These are phyloP conservation scores for Pontederia paniculata DNA, from an alignment of 176 grass and related monocot species.

Conservation along the genomic window DNA sequence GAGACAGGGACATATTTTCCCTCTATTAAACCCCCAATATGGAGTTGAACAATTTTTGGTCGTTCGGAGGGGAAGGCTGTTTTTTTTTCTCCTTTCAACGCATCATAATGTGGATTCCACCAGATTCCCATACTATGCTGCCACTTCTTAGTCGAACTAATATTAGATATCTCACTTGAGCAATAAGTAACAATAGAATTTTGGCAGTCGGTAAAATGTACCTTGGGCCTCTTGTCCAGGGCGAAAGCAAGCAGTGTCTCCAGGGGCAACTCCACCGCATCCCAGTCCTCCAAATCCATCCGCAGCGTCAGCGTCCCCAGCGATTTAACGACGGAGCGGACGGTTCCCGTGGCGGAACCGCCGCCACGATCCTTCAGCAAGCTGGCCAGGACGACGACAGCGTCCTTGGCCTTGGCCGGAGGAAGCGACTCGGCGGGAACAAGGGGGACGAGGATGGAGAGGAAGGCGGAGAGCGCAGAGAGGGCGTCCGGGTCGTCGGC, in stretches of 20 bases:
- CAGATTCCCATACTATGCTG: no score
- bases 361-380: constrained; percentile 32
- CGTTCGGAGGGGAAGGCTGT: no score
- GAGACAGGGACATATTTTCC: no score
- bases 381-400: constrained; percentile 31
- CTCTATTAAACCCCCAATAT: no score
- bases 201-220: constrained; percentile 12
- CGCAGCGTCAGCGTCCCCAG: constrained; percentile 56
- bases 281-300: constrained; percentile 53
- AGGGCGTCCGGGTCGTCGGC: constrained; percentile 53
- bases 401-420: constrained; percentile 30
- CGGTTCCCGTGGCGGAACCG: constrained; percentile 55
- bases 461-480: constrained; percentile 60
- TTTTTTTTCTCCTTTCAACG: no score
- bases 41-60: no score
- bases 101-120: no score
- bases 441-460: constrained; percentile 60
- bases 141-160: neutral
- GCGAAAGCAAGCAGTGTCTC: constrained; percentile 47
- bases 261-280: constrained; percentile 30
- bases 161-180: neutral
- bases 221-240: constrained; percentile 67
- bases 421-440: constrained; percentile 31
- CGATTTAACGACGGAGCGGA: constrained; percentile 65
- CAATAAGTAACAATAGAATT: neutral